Evolutionary conservation across 345 rosid genomes (phyloP).

Genomic region (Luvunga scandens): DNA sequence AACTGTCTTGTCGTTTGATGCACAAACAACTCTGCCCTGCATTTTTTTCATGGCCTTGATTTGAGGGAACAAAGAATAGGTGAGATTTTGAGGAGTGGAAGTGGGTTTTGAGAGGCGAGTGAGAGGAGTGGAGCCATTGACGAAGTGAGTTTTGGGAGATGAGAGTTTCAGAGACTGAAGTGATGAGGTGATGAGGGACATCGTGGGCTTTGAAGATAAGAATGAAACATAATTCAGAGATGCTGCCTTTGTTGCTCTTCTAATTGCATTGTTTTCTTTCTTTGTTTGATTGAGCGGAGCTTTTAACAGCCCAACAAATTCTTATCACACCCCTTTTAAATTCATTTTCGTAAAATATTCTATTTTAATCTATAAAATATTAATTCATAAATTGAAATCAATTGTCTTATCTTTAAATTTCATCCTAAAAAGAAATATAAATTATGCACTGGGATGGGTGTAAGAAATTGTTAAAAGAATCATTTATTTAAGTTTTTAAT

Average conservation of each 20-base stretch:
- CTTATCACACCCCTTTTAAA: too few species aligned
- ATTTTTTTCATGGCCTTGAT: slow-evolving; percentile 69
- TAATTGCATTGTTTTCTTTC: too few species aligned
- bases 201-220: slow-evolving; percentile 8
- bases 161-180: slow-evolving; percentile 46
- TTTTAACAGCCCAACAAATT: too few species aligned
- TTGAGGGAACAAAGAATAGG: slow-evolving; percentile 32
- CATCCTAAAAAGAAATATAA: too few species aligned
- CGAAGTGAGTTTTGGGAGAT: slow-evolving; percentile 26
- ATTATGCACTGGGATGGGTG: too few species aligned
- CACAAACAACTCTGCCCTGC: slow-evolving; percentile 82
- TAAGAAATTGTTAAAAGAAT: too few species aligned
- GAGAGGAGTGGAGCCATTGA: slow-evolving; percentile 55
- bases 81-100: slow-evolving; percentile 6
- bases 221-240: neutral
- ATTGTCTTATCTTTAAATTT: too few species aligned
- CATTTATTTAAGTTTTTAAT: too few species aligned
- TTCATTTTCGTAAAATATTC: too few species aligned
- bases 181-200: slow-evolving; percentile 38
- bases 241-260: neutral
- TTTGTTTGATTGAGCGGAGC: too few species aligned
- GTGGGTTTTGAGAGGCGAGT: slow-evolving; percentile 46
- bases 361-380: too few species aligned
- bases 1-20: slow-evolving; percentile 83
- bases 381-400: too few species aligned